Evolutionary conservation across 305 asterid species (phyloP).

Genomic region (Fraxinus ornus): DNA sequence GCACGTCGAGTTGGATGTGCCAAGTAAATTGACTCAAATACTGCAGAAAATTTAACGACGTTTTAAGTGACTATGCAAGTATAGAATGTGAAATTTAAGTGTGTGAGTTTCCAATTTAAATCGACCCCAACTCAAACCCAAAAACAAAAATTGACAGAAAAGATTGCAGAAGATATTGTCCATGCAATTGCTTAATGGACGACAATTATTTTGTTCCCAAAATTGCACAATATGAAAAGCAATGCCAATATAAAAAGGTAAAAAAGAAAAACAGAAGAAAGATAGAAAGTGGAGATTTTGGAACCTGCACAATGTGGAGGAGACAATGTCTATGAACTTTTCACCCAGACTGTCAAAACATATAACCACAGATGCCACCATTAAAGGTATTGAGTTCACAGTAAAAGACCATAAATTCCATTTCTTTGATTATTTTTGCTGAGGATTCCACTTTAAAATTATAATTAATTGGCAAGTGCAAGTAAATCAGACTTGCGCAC

Average conservation of each 20-base stretch:
- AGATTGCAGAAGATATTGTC: not conserved
- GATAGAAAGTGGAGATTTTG: not conserved
- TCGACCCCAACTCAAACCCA: not conserved
- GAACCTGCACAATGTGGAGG: not conserved
- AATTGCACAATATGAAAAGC: conserved; percentile 15
- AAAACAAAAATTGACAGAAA: not conserved
- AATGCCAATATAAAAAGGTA: not conserved
- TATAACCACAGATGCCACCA: not conserved
- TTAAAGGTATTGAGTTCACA: not conserved
- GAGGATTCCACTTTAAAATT: not conserved
- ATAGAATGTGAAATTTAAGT: too few relatives aligned
- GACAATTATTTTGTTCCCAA: conserved; percentile 10
- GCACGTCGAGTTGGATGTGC: not conserved
- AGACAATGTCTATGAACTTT: not conserved
- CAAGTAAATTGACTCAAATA: not conserved
- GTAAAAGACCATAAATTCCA: not conserved
- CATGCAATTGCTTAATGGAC: not conserved
- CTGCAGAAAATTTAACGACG: too few relatives aligned
- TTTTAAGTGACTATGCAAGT: not conserved
- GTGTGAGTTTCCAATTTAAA: not conserved
- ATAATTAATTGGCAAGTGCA: not conserved
- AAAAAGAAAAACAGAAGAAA: not conserved
- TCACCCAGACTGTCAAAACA: not conserved
- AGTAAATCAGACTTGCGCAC: not conserved
- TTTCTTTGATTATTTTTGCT: not conserved